Evolutionary conservation across 2,329 filamentous ascomycete species (phyloP).

Genomic region (Exophiala sideris): DNA sequence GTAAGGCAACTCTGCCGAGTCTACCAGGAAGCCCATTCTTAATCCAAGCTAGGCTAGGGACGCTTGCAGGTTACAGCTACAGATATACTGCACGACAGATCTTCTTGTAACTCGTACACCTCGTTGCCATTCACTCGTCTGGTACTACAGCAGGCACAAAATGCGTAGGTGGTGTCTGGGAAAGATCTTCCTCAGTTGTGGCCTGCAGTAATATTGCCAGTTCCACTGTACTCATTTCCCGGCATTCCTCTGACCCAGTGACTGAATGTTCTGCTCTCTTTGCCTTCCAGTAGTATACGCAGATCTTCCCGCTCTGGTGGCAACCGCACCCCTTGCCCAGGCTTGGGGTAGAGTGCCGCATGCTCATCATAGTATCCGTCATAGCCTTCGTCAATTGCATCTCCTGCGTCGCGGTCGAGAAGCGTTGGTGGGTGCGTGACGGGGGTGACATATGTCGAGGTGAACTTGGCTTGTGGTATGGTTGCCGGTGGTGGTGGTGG

Average conservation of each 20-base stretch:
- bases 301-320: constrained; percentile 58
- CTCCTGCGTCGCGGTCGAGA: constrained; percentile 6
- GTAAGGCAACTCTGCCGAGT: too few relatives aligned
- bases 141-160: too few relatives aligned
- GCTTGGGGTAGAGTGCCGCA: constrained; percentile 58
- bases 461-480: constrained; percentile 23
- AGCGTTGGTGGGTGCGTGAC: constrained; percentile 9
- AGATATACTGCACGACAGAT: too few relatives aligned
- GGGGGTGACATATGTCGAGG: constrained; percentile 25
- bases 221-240: constrained; percentile 18
- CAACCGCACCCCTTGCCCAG: constrained; percentile 57
- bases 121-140: too few relatives aligned
- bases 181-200: background rate
- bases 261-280: constrained; percentile 55
- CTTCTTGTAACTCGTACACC: too few relatives aligned
- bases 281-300: constrained; percentile 61
- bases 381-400: constrained; percentile 35
- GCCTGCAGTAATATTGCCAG: constrained; percentile 12
- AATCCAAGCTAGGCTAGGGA: too few relatives aligned
- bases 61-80: too few relatives aligned
- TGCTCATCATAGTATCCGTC: constrained; percentile 55
- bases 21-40: too few relatives aligned
- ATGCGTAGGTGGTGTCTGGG: too few relatives aligned
- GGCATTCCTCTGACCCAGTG: constrained; percentile 36
- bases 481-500: constrained; percentile 2